These are phyloP conservation scores for Alternaria incomplexa DNA, from an alignment of 2,329 filamentous ascomycete genomes.

Conservation along the genomic window DNA sequence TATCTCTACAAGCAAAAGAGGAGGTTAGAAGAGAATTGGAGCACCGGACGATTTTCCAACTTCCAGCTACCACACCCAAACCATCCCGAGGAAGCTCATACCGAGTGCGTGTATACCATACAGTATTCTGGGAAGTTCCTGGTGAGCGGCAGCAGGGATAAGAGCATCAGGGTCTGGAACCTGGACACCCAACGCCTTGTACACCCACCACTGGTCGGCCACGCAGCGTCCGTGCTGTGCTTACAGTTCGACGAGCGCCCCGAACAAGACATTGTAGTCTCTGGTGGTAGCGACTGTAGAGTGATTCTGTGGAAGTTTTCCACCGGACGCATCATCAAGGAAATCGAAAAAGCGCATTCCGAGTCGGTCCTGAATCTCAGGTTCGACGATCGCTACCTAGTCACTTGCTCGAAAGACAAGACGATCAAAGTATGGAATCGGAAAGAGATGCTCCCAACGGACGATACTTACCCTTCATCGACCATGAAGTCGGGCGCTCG, in stretches of 20 bases:
- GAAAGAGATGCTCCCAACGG: conserved; percentile 51
- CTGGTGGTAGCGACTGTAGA: conserved; percentile 89
- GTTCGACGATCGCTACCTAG: conserved; percentile 88
- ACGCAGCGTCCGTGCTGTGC: conserved; percentile 87
- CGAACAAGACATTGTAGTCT: conserved; percentile 90
- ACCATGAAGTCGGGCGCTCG: conserved; percentile 52
- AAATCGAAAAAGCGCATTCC: conserved; percentile 75
- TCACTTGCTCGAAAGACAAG: conserved; percentile 97
- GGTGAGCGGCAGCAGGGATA: conserved; percentile 91
- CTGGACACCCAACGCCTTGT: conserved; percentile 80
- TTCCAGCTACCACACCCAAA: conserved; percentile 90
- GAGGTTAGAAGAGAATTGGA: conserved; percentile 89
- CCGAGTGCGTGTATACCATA: conserved; percentile 92
- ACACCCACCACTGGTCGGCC: conserved; percentile 74
- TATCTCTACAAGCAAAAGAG: conserved; percentile 89
- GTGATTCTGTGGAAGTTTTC: conserved; percentile 95
- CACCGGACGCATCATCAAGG: conserved; percentile 81
- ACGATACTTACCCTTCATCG: conserved; percentile 47
- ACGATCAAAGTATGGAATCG: conserved; percentile 97
- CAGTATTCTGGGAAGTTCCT: conserved; percentile 86
- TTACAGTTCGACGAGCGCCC: conserved; percentile 91
- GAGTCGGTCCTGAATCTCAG: conserved; percentile 94
- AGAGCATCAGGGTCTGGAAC: conserved; percentile 88
- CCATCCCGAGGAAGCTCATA: conserved; percentile 80
- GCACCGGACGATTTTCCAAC: conserved; percentile 77